Evolutionary conservation across 2,329 filamentous ascomycete species (phyloP).

Genomic region (Biscogniauxia mediterranea): DNA sequence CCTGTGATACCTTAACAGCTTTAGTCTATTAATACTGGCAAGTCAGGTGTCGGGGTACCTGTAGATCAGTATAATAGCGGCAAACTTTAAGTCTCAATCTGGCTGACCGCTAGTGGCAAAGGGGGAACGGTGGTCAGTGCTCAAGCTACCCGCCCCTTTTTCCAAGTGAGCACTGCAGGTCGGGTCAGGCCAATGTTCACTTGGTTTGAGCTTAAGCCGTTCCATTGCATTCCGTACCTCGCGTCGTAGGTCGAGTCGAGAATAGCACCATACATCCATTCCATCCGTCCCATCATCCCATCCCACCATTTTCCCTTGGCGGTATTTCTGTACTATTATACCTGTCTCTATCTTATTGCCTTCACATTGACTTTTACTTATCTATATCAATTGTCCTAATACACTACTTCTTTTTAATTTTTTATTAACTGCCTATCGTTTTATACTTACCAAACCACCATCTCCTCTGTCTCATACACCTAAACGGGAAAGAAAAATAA

Average conservation of each 20-base stretch:
- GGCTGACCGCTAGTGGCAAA: neutral
- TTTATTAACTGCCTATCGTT: neutral
- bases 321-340: neutral
- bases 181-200: too few relatives aligned
- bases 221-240: neutral
- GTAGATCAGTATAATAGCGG: constrained; percentile 2
- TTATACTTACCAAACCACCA: neutral
- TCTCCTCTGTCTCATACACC: neutral
- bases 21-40: too few relatives aligned
- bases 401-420: neutral
- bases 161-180: neutral
- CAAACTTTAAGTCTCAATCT: constrained; percentile 19
- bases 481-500: neutral
- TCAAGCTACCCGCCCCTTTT: constrained; percentile 3
- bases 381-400: neutral
- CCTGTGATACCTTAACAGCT: too few relatives aligned
- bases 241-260: neutral
- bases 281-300: neutral
- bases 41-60: neutral
- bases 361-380: neutral
- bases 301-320: neutral
- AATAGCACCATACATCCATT: neutral
- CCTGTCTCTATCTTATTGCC: neutral
- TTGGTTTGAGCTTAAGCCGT: neutral
- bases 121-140: neutral